A percentile compares a stretch with the other conserved stretches of the same genome.
These are phyloP conservation scores for Cyphellophora attinorum DNA, from an alignment of 2,329 filamentous ascomycete genomes.

Conservation along the genomic window DNA sequence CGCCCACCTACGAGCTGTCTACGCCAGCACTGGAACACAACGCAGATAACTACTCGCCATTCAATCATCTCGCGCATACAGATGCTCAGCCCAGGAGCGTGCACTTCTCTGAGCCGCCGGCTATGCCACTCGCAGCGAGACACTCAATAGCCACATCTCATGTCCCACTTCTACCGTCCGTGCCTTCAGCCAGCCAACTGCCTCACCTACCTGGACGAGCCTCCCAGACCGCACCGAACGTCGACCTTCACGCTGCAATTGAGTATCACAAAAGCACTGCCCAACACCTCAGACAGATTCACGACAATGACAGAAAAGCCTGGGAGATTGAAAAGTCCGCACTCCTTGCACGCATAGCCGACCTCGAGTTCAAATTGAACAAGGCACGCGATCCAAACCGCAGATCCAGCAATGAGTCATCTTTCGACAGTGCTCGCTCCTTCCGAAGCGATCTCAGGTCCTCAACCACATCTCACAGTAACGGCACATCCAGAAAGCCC, in stretches of 20 bases:
- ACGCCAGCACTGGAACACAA: slow-evolving; percentile 16
- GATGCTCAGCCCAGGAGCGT: slow-evolving; percentile 25
- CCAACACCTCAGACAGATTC: slow-evolving; percentile 30
- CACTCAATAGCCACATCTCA: slow-evolving; percentile 28
- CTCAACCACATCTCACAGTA: slow-evolving; percentile 1
- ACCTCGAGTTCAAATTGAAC: slow-evolving; percentile 28
- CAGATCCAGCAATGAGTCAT: slow-evolving; percentile 17
- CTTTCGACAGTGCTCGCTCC: slow-evolving; percentile 10
- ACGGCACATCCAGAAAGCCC: slow-evolving; percentile 1
- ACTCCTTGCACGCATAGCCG: slow-evolving; percentile 30
- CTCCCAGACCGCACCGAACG: slow-evolving; percentile 11
- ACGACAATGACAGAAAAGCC: slow-evolving; percentile 32
- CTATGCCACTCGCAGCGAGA: slow-evolving; percentile 25
- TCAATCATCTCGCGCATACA: slow-evolving; percentile 6
- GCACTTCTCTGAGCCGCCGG: slow-evolving; percentile 28
- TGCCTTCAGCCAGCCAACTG: slow-evolving; percentile 17
- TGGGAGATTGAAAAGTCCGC: slow-evolving; percentile 35
- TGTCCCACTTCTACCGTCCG: slow-evolving; percentile 22
- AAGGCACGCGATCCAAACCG: slow-evolving; percentile 14
- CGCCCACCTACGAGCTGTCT: slow-evolving; percentile 16
- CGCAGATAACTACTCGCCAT: slow-evolving; percentile 14
- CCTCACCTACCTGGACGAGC: slow-evolving; percentile 14
- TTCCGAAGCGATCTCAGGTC: slow-evolving; percentile 14
- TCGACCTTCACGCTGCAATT: slow-evolving; percentile 27
- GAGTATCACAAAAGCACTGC: slow-evolving; percentile 32